Evolutionary conservation across 2,329 filamentous ascomycete species (phyloP).

Genomic region (Escovopsis sp.): DNA sequence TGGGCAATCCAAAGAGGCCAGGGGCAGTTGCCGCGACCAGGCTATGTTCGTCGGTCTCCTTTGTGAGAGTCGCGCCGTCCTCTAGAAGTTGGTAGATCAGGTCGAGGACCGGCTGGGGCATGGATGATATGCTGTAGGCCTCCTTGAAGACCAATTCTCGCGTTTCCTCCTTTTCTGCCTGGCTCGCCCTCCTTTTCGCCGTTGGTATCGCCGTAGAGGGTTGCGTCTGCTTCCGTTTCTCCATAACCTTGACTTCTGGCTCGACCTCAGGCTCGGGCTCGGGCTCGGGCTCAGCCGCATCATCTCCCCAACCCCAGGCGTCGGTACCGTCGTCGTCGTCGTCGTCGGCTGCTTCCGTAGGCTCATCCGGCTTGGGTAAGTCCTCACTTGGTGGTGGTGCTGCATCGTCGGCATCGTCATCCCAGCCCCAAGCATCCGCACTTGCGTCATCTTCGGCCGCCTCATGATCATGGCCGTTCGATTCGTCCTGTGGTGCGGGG

Average conservation of each 20-base stretch:
- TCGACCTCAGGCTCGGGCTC: background rate
- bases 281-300: conserved; percentile 30
- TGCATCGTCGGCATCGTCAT: conserved; percentile 38
- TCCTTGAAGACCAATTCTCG: conserved; percentile 69
- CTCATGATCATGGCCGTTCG: conserved; percentile 8
- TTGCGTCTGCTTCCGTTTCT: background rate
- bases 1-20: conserved; percentile 58
- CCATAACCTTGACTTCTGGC: no score
- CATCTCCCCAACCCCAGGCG: conserved; percentile 76
- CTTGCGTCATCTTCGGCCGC: conserved; percentile 24
- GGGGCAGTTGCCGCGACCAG: conserved; percentile 53
- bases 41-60: conserved; percentile 32
- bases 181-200: conserved; percentile 3
- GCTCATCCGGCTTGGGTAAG: conserved; percentile 6
- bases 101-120: conserved; percentile 64
- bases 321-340: conserved; percentile 41
- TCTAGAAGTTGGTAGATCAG: conserved; percentile 46
- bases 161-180: conserved; percentile 19
- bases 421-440: conserved; percentile 74
- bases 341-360: conserved; percentile 5
- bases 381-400: conserved; percentile 6
- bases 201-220: conserved; percentile 6
- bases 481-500: conserved; percentile 4
- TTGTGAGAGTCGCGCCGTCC: conserved; percentile 46
- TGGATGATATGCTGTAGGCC: conserved; percentile 74